Conservation (phyloP, 2,329 filamentous ascomycete species). For the Hirsutella thompsonii region DNA sequence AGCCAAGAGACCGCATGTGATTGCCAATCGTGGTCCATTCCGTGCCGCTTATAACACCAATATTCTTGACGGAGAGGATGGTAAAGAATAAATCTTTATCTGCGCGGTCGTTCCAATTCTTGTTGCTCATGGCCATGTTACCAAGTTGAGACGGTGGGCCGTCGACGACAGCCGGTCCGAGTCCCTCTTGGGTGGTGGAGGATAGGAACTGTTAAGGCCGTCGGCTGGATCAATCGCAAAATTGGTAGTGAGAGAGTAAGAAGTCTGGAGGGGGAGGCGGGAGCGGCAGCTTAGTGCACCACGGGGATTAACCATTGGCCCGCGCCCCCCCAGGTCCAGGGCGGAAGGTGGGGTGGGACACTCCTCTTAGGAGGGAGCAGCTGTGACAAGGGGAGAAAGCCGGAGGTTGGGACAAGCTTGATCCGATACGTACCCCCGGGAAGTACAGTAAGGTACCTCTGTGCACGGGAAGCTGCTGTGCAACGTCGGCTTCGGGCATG, state of each 20-base stretch:
- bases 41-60: slow-evolving; percentile 46
- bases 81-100: slow-evolving; percentile 53
- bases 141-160: slow-evolving; percentile 4
- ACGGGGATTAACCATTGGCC: too few relatives aligned
- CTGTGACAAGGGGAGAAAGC: neutral
- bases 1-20: slow-evolving; percentile 44
- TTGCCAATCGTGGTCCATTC: slow-evolving; percentile 52
- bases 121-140: slow-evolving; percentile 31
- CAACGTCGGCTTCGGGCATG: too few relatives aligned
- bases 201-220: slow-evolving; percentile 23
- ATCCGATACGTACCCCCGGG: slow-evolving; percentile 2
- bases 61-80: slow-evolving; percentile 48
- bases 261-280: slow-evolving; percentile 18
- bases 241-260: slow-evolving; percentile 27
- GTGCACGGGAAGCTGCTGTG: too few relatives aligned
- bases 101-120: slow-evolving; percentile 48
- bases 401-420: slow-evolving; percentile 6
- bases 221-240: slow-evolving; percentile 22
- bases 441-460: neutral
- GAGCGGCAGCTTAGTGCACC: slow-evolving; percentile 1
- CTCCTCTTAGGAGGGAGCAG: slow-evolving; percentile 17
- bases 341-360: too few relatives aligned
- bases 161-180: neutral
- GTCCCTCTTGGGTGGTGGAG: slow-evolving; percentile 2
- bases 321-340: too few relatives aligned